Base-by-base conservation (phyloP, 345 rosid species). In the Limnanthes douglasii region DNA sequence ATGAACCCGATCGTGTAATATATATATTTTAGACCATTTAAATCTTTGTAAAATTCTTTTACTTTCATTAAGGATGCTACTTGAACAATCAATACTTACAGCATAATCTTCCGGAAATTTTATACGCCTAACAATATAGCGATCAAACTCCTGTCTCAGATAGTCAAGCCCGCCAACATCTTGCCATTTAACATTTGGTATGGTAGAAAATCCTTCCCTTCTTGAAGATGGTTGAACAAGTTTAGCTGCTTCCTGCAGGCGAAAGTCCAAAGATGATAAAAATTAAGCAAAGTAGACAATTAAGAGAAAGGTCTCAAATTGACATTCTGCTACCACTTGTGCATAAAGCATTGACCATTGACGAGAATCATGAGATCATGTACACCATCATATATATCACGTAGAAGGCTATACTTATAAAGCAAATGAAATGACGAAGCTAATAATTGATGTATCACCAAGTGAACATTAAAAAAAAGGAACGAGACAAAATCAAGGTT, bases 161-260 rank as follows among this genome's bases (percentile, higher is more conserved):
- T 54, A 62, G 33, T 68, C 64, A 43, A 90, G 94, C 38, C 98
- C 98, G 25, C 98, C 98, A 28, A 90, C 95, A 61, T 90, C 82
- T 39, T 75, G 92, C 98, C 98, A 90, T 41, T 61, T 77, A 4
- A 74, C 86, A 61, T 77, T 53, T 27, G 95, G 98, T 48, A 84
- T 65, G 25, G 71, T 44, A 34, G 98, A 66, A 50, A 84, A 90
- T 41, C 97, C 97, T 58, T 83, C 95, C 65, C 95, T 66, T 50
- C 70, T 73, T 27, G 57, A 66, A 33, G 95, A 76, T n/a, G 93
- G 90, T 37, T 88, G 83, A 40, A 79, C 71, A 55, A 60, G 7
- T 56, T 60, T 76, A 23, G 64, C 68, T 40, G 97, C 97, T 61
- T 68, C 74, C 95, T 83, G 72, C n/a, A n/a, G n/a, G n/a, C n/a